phyloP scores from a whole-genome alignment of 2,329 filamentous ascomycete species.

The Coleophoma crateriformis region DNA sequence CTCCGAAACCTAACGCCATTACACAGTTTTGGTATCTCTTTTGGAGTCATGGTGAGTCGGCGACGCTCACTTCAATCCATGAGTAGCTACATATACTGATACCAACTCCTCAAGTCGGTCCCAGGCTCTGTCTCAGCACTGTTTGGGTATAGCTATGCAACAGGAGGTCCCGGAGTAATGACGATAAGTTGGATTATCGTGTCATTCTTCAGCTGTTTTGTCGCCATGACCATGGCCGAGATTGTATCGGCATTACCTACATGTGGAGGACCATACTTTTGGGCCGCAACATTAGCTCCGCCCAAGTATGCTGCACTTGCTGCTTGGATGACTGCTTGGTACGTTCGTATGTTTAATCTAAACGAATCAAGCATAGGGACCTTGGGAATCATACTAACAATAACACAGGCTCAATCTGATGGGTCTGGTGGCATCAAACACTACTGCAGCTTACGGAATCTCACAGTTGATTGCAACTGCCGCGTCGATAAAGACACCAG shows the following conservation, averaged over 20 bases:
- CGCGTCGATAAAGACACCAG: constrained; percentile 33
- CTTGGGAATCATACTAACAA: not conserved
- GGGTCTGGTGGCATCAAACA: constrained; percentile 42
- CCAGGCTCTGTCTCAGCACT: constrained; percentile 50
- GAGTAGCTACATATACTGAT: not conserved
- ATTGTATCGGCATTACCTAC: constrained; percentile 55
- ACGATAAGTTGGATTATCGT: constrained; percentile 48
- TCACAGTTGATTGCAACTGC: constrained; percentile 39
- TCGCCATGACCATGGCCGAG: constrained; percentile 51
- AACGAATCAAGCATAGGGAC: not conserved
- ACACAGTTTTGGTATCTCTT: constrained; percentile 57
- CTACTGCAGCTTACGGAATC: constrained; percentile 39
- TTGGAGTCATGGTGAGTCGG: constrained; percentile 49
- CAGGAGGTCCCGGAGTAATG: constrained; percentile 51
- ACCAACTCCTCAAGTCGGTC: constrained; percentile 38
- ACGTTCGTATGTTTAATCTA: not conserved
- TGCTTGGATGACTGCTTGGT: constrained; percentile 39
- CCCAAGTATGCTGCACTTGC: constrained; percentile 36
- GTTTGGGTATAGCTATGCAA: constrained; percentile 49
- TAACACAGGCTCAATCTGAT: constrained; percentile 37
- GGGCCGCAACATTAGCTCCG: constrained; percentile 51
- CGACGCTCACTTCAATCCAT: not conserved
- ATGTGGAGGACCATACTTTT: constrained; percentile 54
- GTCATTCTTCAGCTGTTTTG: constrained; percentile 49
- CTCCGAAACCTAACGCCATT: constrained; percentile 50